A percentile compares a stretch with the other conserved stretches of the same genome.
Evolutionary conservation across 2,329 filamentous ascomycete genomes (phyloP).

Genomic region (Pseudocercospora fijiensis): DNA sequence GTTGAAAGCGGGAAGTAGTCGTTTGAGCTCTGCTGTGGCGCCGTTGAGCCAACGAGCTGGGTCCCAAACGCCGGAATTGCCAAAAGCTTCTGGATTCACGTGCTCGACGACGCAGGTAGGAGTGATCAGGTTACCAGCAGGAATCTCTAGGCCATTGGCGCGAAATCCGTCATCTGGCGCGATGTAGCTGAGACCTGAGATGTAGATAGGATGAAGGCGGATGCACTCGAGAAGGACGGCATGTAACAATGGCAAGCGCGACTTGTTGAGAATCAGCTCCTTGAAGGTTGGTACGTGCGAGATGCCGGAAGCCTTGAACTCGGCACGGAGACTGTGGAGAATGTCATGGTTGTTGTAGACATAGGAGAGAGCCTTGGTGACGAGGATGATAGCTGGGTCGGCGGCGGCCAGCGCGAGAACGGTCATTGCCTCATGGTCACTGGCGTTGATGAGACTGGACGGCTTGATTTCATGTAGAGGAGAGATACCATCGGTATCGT

Average conservation of each 20-base stretch:
- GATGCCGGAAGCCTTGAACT: slow-evolving; percentile 14
- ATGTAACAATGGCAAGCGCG: slow-evolving; percentile 19
- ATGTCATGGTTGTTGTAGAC: slow-evolving; percentile 22
- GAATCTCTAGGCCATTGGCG: background rate
- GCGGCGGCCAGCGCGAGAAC: slow-evolving; percentile 23
- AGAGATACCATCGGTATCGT: background rate
- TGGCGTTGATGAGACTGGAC: background rate
- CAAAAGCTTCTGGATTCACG: slow-evolving; percentile 7
- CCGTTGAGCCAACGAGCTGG: slow-evolving; percentile 11
- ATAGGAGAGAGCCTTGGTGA: slow-evolving; percentile 19
- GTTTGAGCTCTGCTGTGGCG: slow-evolving; percentile 7
- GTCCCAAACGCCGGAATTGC: slow-evolving; percentile 10
- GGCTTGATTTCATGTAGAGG: background rate
- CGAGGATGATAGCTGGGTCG: slow-evolving; percentile 22
- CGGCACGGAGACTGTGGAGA: slow-evolving; percentile 20
- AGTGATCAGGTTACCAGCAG: background rate
- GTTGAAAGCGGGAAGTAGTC: slow-evolving; percentile 15
- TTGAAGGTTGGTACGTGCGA: slow-evolving; percentile 14
- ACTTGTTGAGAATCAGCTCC: slow-evolving; percentile 13
- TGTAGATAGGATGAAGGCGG: slow-evolving; percentile 14
- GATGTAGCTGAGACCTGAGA: slow-evolving; percentile 15
- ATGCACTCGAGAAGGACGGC: slow-evolving; percentile 22
- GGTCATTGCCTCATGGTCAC: slow-evolving; percentile 17
- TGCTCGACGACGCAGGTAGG: background rate
- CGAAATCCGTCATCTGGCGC: slow-evolving; percentile 4